Evolutionary conservation across 2,329 filamentous ascomycete species (phyloP).

Genomic region (Alternaria angustiovoidea): DNA sequence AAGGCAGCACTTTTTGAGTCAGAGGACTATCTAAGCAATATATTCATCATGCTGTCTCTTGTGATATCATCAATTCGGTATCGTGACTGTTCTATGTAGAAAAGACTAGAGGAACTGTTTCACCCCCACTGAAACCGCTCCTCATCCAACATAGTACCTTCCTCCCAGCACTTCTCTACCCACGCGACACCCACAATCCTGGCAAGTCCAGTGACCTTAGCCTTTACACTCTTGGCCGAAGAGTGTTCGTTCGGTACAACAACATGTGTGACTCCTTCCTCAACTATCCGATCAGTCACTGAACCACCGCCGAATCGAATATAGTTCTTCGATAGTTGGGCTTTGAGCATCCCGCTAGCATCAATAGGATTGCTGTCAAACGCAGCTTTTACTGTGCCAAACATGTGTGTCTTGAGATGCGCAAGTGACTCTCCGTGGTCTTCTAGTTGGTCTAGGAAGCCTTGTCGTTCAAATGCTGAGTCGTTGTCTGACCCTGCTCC

Average conservation of each 20-base stretch:
- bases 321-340: conserved; percentile 62
- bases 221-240: conserved; percentile 55
- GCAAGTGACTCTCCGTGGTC: conserved; percentile 35
- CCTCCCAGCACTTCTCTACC: conserved; percentile 82
- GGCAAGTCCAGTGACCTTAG: conserved; percentile 61
- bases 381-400: conserved; percentile 34
- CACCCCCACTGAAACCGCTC: conserved; percentile 49
- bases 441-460: conserved; percentile 39
- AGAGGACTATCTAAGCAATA: neutral
- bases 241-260: conserved; percentile 62
- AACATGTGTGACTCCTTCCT: conserved; percentile 73
- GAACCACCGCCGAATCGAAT: conserved; percentile 74
- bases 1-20: conserved; percentile 42
- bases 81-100: too few species aligned
- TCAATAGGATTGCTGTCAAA: conserved; percentile 20
- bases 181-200: conserved; percentile 74
- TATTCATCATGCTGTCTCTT: neutral
- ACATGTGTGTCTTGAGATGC: conserved; percentile 43
- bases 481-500: conserved; percentile 25
- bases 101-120: neutral
- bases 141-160: conserved; percentile 81
- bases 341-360: conserved; percentile 34
- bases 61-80: neutral
- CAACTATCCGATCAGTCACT: conserved; percentile 61
- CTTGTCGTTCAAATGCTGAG: conserved; percentile 24